Evolutionary conservation across 202 grass and related monocot species (phyloP), one percentile per base, ranked within the genome.

Genomic region (Schoenoplectus tabernaemontani): DNA sequence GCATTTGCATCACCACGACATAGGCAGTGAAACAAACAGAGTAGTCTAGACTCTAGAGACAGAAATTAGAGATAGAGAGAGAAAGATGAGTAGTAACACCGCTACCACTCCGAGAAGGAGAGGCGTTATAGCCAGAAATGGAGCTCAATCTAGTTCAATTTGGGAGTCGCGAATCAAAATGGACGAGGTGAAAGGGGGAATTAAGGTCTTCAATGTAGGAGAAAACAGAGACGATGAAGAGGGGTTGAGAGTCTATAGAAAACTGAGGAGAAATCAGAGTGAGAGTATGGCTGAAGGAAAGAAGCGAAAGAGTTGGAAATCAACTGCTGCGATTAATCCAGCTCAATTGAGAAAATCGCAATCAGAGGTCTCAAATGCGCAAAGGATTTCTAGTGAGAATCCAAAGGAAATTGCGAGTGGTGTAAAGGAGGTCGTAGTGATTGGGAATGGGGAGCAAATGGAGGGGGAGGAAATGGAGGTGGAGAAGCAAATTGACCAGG

Each of bases 131-230:
- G 4, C 83, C n/a, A 75, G 84, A 2, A 63, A 73, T 37, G 62
- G 77, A 0, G 83, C 34, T 9, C 54, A 64, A 19, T 78, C 65
- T 2, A 86, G 87, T 53, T 99, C 96, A 10, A 89, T 96, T 79
- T 99, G 96, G 96, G 90, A 99, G 82, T 81, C 88, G 12, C 77
- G 96, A 82, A 99, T 93, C 92, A 89, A 81, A 84, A 92, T 96
- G 91, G 96, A 99, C 81, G 90, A 94, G 64, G 92, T 91, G 30
- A 92, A 95, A 73, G 96, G 96, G 41, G 96, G 96, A 44, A 82
- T 99, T 82, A 99, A 96, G 90, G 96, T 96, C 22, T 99, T 99
- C 70, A 96, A 83, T 83, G 83, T 20, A 28, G 58, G 66, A 37
- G 85, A 66, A 16, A 86, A 56, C 41, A 89, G 90, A 63, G 92